Evolutionary conservation across 768 basidiomycete species (phyloP), one percentile per base, ranked within the genome.

Genomic region (Rhodotorula taiwanensis): DNA sequence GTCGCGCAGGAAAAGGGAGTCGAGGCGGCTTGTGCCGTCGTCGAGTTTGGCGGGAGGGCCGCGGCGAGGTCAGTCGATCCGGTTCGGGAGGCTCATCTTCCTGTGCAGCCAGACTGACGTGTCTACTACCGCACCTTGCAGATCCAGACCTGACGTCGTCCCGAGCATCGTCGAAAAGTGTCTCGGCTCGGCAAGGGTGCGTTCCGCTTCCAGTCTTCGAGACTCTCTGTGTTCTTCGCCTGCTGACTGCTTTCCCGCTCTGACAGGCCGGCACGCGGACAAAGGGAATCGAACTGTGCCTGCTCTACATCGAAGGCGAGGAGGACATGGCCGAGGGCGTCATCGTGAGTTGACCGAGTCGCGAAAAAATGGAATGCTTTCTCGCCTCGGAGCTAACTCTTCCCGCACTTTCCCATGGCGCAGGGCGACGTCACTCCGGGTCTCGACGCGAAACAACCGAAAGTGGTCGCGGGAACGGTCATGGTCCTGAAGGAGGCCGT

Each of bases 1-100:
- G 94, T 97, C 34, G 93, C 94, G 16, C 95, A 99, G 77, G 95
- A 99, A 80, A 97, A 94, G 75, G 95, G 89, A 36, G 82, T 98
- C 9, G 94, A 97, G 74, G 90, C 87, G 70, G 77, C 93, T 39
- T 83, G 87, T 57, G 81, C 85, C 34, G 81, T 98, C 62, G 85
- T 95, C 70, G 89, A 91, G 77, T 89, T 85, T 73, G 88, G 91
- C 11, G 95, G 94, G 63, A 90, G 93, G 80, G 85, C 82, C 49
- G 84, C 87, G 49, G 86, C 86, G 51, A 85, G 72, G 77, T 78
- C 31, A 61, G 77, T 70, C 20, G 3, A 5, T 4, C 6, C 49
- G 23, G 13, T 5, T 10, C 23, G 4, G 16, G 42, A 28, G 18
- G 25, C 42, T 18, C 39, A 13, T 23, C 8, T 16, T 20, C 13